These are phyloP conservation scores for Saccharomycopsis synnaedendra DNA, from an alignment of 805 yeast genomes.

Conservation along the genomic window DNA sequence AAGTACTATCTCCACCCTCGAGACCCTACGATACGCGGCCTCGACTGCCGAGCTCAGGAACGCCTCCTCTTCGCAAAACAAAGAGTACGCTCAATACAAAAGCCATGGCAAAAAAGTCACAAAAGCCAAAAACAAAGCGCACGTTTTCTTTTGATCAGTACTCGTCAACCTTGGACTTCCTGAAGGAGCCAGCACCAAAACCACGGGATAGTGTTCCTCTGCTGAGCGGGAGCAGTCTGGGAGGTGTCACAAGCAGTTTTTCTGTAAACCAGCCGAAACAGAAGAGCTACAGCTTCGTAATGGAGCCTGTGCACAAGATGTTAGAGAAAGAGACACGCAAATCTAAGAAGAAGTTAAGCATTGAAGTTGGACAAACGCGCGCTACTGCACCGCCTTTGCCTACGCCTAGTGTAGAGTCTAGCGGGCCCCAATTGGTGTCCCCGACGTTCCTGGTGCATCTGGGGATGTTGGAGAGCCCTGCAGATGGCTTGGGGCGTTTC, in stretches of 20 bases:
- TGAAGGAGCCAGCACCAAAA: background rate
- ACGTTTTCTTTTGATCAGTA: slow-evolving; percentile 16
- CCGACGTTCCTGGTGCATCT: too few species aligned
- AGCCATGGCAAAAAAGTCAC: background rate
- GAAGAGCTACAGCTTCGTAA: slow-evolving; percentile 6
- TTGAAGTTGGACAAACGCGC: too few species aligned
- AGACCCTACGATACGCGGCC: slow-evolving; percentile 2
- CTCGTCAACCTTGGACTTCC: slow-evolving; percentile 15
- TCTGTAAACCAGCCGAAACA: background rate
- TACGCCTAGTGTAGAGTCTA: too few species aligned
- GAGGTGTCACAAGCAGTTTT: background rate
- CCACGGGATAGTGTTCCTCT: too few species aligned
- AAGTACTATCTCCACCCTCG: slow-evolving; percentile 7
- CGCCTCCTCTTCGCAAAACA: slow-evolving; percentile 1
- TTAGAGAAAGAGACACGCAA: background rate
- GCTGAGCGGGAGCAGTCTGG: too few species aligned
- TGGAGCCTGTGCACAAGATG: slow-evolving; percentile 7
- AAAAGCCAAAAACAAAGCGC: slow-evolving; percentile 7
- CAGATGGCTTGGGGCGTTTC: too few species aligned
- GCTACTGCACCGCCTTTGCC: too few species aligned
- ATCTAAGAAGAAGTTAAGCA: background rate
- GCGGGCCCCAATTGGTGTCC: too few species aligned
- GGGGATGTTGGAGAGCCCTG: too few species aligned
- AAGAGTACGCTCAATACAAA: slow-evolving; percentile 9
- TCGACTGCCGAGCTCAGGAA: background rate